phyloP scores from a whole-genome alignment of 441 rosid genomes.

The Capsella rubella region DNA sequence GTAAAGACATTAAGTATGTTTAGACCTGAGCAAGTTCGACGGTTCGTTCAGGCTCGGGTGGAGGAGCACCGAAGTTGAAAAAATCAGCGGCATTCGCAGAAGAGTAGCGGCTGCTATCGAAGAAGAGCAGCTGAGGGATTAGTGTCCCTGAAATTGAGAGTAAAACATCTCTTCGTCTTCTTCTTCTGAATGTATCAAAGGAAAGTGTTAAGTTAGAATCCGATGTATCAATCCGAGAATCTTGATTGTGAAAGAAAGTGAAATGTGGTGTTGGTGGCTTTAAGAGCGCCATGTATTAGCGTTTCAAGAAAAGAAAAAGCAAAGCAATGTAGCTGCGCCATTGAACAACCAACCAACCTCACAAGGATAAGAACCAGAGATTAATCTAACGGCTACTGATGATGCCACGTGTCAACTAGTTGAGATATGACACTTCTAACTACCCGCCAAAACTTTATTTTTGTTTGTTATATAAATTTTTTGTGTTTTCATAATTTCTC shows the following conservation, averaged over 20 bases:
- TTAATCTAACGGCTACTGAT: not conserved
- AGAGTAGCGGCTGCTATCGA: slow-evolving; percentile 11
- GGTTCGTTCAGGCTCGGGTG: slow-evolving; percentile 45
- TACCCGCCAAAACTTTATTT: slow-evolving; percentile 14
- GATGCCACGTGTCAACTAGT: not conserved
- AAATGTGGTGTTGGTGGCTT: slow-evolving; percentile 31
- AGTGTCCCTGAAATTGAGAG: slow-evolving; percentile 37
- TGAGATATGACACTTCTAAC: not conserved
- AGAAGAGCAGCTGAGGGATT: slow-evolving; percentile 27
- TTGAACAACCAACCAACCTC: slow-evolving; percentile 7
- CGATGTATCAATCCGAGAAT: slow-evolving; percentile 8
- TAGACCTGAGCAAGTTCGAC: slow-evolving; percentile 41
- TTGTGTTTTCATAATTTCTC: not conserved
- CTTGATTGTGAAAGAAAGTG: slow-evolving; percentile 1
- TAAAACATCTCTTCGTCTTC: slow-evolving; percentile 34
- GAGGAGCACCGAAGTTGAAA: slow-evolving; percentile 18
- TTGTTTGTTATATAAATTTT: not conserved
- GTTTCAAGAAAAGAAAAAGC: slow-evolving; percentile 20
- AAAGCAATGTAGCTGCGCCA: slow-evolving; percentile 6
- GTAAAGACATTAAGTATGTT: not conserved
- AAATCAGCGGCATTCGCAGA: slow-evolving; percentile 29
- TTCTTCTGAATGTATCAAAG: slow-evolving; percentile 13
- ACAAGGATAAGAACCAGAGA: not conserved
- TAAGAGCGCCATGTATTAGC: slow-evolving; percentile 33
- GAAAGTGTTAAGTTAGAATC: slow-evolving; percentile 18